phyloP scores from a whole-genome alignment of 345 rosid species.

The Kandelia obovata region DNA sequence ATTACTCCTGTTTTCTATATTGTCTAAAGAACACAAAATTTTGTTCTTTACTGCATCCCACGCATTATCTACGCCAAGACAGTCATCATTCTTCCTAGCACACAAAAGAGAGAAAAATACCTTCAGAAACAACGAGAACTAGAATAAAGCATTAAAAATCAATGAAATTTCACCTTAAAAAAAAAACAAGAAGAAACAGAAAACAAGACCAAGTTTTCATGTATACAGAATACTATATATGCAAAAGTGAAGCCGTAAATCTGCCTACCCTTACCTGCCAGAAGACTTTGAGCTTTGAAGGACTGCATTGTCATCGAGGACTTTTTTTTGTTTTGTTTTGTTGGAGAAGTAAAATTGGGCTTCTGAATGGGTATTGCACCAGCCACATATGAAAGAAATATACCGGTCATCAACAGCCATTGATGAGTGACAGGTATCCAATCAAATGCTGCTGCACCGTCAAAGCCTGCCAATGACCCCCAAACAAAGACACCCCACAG shows the following conservation, averaged over 20 bases:
- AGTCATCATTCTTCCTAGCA: slow-evolving; percentile 37
- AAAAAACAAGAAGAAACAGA: not conserved
- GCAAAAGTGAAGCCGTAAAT: slow-evolving; percentile 14
- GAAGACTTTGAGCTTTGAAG: slow-evolving; percentile 46
- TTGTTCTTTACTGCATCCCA: slow-evolving; percentile 70
- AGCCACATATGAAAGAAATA: slow-evolving; percentile 75
- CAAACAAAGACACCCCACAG: slow-evolving; percentile 37
- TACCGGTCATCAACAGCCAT: slow-evolving; percentile 61
- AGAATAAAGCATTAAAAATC: slow-evolving; percentile 7
- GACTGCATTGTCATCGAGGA: slow-evolving; percentile 22
- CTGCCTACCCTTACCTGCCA: slow-evolving; percentile 92
- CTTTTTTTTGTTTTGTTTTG: slow-evolving; percentile 5
- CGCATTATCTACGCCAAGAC: slow-evolving; percentile 31
- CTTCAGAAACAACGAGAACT: slow-evolving; percentile 1
- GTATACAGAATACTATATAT: slow-evolving; percentile 3
- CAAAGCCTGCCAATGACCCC: slow-evolving; percentile 51
- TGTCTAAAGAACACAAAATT: slow-evolving; percentile 64
- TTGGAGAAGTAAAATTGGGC: slow-evolving; percentile 27
- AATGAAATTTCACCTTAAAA: slow-evolving; percentile 4
- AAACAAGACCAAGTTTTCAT: not conserved
- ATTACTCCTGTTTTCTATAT: slow-evolving; percentile 37
- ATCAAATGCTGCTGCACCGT: slow-evolving; percentile 44
- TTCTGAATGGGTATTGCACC: slow-evolving; percentile 66
- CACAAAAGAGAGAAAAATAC: slow-evolving; percentile 26
- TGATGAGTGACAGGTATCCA: slow-evolving; percentile 66